Percentiles rank a stretch among this genome's conserved stretches.
These are phyloP conservation scores for Senecio squalidus DNA, from an alignment of 140 eudicot species.

Conservation along the genomic window DNA sequence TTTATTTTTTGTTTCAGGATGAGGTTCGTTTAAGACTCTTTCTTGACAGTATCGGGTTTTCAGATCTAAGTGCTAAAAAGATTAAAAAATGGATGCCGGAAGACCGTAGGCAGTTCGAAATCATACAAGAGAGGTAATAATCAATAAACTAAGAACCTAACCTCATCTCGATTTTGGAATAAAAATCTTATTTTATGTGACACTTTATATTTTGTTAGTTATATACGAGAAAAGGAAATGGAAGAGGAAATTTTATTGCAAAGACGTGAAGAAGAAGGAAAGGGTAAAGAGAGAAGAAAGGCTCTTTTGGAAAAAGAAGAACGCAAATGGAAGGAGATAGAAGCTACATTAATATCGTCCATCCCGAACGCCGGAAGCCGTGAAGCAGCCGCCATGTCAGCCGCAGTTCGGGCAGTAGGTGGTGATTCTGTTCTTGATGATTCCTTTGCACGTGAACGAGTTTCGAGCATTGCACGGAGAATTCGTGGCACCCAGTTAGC, in stretches of 20 bases:
- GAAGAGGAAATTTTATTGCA: constrained; percentile 97
- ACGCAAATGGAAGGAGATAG: constrained; percentile 99
- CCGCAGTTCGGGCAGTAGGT: constrained; percentile 97
- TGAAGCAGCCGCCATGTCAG: constrained; percentile 99
- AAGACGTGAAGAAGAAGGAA: constrained; percentile 99
- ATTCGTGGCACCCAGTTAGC: constrained; percentile 85
- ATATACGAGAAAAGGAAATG: constrained; percentile 97
- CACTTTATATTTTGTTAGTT: constrained; percentile 33
- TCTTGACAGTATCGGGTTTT: constrained; percentile 94
- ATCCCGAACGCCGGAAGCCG: constrained; percentile 96
- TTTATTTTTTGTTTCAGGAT: constrained; percentile 46
- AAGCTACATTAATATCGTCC: constrained; percentile 91
- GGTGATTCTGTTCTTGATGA: constrained; percentile 98
- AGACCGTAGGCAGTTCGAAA: constrained; percentile 94
- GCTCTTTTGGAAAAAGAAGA: constrained; percentile 97
- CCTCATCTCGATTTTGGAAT: neutral
- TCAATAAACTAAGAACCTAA: neutral
- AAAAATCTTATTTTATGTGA: neutral
- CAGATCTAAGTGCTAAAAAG: constrained; percentile 94
- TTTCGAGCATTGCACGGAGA: constrained; percentile 81
- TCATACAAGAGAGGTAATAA: constrained; percentile 88
- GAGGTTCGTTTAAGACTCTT: constrained; percentile 96
- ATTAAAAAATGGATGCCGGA: constrained; percentile 99
- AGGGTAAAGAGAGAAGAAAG: constrained; percentile 96
- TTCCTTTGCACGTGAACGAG: constrained; percentile 94